Base-by-base conservation (phyloP, 1,284 basidiomycete genomes). In the Microbotryum lychnidis-dioicae region DNA sequence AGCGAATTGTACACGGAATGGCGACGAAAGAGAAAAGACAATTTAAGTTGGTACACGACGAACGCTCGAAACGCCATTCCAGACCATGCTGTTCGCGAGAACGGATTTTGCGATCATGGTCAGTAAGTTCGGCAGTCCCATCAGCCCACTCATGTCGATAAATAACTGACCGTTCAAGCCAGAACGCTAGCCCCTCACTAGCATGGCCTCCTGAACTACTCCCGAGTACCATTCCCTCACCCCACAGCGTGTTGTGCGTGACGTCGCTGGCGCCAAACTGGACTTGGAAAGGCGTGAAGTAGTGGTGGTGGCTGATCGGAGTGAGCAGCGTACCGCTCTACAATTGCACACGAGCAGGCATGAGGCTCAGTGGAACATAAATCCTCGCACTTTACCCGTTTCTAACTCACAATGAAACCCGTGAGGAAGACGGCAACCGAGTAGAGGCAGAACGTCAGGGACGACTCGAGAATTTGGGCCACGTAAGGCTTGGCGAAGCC, bases 381-480 rank as follows among this genome's bases (percentile, higher is more conserved):
- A 27, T 27, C 27, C 6, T 31, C 31, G 31, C 9, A 10, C 8
- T 10, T 31, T 1, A 10, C 31, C 31, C 0, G 7, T 31, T 9
- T 31, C 9, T 10, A 10, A 53, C 63, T 33, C 25, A 64, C 63
- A 29, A 71, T 49, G 29, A 71, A 21, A 33, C 70, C 70, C 16
- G 66, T 20, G 29, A 70, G 61, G 50, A 60, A 70, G 21, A 71
- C 48, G 1, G 63, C 46, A 6, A 60, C 44, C 5, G 63, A 57
- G 61, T 69, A 71, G 20, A 65, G 56, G 33, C 65, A 47, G 47
- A 71, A 60, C 29, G 56, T 61, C 21, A 64, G 21, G 8, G 67
- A 50, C 9, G 67, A 66, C 18, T 69, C 60, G 53, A 71, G 55
- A 12, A 67, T 14, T 9, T 64, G 64, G 1, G 62, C 50, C 16